Percentiles rank a stretch among this genome's conserved stretches.
Evolutionary conservation across 2,329 filamentous ascomycete genomes (phyloP).

Genomic region (Ceratocystis ficicola): DNA sequence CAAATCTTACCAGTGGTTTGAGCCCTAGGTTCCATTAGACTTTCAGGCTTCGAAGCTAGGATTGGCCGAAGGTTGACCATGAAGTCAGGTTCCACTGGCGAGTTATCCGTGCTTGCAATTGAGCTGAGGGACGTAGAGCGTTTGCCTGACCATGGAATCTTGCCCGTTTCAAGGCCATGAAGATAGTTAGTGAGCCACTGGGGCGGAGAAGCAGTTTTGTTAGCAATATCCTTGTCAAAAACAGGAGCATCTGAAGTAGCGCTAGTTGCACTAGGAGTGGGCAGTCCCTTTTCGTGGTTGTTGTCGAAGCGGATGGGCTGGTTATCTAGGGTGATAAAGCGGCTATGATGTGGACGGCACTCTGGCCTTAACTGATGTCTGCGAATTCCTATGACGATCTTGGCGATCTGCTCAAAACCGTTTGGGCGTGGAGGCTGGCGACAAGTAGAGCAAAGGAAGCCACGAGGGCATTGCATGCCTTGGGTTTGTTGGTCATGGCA

Average conservation of each 20-base stretch:
- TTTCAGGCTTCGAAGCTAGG: background rate
- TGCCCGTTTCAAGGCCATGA: background rate
- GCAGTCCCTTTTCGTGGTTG: background rate
- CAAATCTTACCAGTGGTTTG: background rate
- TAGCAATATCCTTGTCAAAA: background rate
- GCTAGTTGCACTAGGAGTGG: background rate
- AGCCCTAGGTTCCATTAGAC: background rate
- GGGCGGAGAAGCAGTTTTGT: background rate
- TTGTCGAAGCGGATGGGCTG: background rate
- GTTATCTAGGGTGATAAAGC: background rate
- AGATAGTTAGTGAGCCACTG: background rate
- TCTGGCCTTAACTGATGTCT: background rate
- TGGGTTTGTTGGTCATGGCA: constrained; percentile 3
- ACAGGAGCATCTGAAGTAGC: background rate
- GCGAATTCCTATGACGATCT: background rate
- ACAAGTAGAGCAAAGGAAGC: constrained; percentile 2
- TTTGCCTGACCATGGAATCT: background rate
- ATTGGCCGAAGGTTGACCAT: background rate
- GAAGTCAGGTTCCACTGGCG: background rate
- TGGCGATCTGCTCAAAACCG: constrained; percentile 6
- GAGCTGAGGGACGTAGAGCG: background rate
- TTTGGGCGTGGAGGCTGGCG: background rate
- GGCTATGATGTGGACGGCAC: background rate
- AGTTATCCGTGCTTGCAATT: background rate
- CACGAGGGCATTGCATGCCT: background rate